Evolutionary conservation across 2,329 filamentous ascomycete species (phyloP), one percentile per base, ranked within the genome.

Genomic region (Colletotrichum sp.): DNA sequence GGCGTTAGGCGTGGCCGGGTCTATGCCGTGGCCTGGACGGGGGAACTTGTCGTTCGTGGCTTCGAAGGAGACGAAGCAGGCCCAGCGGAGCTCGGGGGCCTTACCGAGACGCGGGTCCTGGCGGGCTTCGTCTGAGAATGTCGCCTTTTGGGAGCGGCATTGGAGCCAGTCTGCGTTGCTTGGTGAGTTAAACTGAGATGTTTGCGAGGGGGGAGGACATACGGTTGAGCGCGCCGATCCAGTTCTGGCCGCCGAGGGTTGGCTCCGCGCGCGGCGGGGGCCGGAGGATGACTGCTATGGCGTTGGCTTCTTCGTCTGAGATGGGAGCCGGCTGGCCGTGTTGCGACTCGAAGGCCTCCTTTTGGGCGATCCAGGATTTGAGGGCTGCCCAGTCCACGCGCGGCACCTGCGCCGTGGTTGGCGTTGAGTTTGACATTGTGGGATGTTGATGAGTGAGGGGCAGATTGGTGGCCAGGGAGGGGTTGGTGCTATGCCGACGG

Each of bases 271-370:
- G 71, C 39, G 68, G 67, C 16, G 75, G 66, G 26, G 76, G 80
- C 3, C 79, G 77, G 68, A 86, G 81, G 62, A 91, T 82, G 7
- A 84, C 80, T 1, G 83, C 81, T 30, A 91, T 79, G 18, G 88
- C 86, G 52, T 82, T 80, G 12, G 82, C 80, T 79, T 90, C 84
- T 6, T 80, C 77, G 6, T 82, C 81, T 0, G 84, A 84, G 34
- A 90, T 79, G 1, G 84, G 83, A 2, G 85, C 82, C 0, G 87
- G 84, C 16, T 77, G 39, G 8, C 81, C 81, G 44, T 82, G 76
- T 8, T 78, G 44, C 12, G 72, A 78, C 79, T 87, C 84, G 59
- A 80, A 80, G 3, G 80, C 79, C 71, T 87, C 86, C 66, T 89
- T 86, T 24, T 81, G 62, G 28, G 84, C 83, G 70, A 88, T 82